Conservation (phyloP, 192 early-diverging fungal genomes). For the Coemansia sp. region DNA sequence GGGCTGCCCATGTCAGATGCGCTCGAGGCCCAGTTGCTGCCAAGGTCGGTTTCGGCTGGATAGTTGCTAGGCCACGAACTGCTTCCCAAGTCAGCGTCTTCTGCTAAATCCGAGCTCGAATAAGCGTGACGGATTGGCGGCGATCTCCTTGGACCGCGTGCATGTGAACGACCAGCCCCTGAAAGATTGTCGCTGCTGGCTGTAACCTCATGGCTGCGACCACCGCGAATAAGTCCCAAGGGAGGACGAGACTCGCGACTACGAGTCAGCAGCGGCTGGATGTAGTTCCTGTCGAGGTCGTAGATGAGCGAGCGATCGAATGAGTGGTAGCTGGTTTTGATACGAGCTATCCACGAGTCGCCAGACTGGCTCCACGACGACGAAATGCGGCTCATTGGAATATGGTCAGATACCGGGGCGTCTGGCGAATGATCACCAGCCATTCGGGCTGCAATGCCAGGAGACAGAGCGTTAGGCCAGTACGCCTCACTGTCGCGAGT, state of each 20-base stretch:
- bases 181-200: slow-evolving; percentile 10
- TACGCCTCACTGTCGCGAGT: background rate
- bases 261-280: slow-evolving; percentile 42
- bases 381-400: slow-evolving; percentile 25
- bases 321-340: slow-evolving; percentile 45
- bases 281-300: slow-evolving; percentile 48
- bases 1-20: slow-evolving; percentile 25
- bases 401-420: background rate
- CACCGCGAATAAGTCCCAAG: background rate
- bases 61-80: slow-evolving; percentile 24
- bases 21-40: slow-evolving; percentile 33
- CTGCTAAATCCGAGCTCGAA: slow-evolving; percentile 2
- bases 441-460: background rate
- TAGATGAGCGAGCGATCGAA: slow-evolving; percentile 49
- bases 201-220: background rate
- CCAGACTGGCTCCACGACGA: slow-evolving; percentile 43
- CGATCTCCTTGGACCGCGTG: slow-evolving; percentile 2
- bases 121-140: slow-evolving; percentile 9
- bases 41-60: slow-evolving; percentile 11
- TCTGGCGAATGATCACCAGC: background rate
- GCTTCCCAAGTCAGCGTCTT: background rate
- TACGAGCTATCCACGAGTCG: slow-evolving; percentile 42
- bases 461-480: background rate
- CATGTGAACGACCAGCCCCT: background rate
- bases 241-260: background rate